Percentiles rank a stretch among this genome's conserved stretches.
Conservation (phyloP, 2,329 filamentous ascomycete species). For the Mariannaea elegans region DNA sequence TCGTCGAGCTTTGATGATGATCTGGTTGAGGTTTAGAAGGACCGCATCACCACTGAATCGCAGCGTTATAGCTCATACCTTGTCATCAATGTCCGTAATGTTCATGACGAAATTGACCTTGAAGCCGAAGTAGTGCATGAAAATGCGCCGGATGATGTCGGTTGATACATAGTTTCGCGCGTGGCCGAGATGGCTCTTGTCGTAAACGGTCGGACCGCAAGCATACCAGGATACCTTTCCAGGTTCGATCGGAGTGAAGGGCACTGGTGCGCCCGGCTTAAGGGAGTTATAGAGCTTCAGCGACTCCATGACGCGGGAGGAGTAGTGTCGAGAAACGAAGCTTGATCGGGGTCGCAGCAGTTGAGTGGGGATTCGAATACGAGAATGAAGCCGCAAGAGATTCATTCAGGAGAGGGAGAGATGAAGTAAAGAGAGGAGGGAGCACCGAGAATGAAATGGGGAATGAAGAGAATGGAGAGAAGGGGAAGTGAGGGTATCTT, state of each 20-base stretch:
- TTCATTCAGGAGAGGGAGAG: constrained; percentile 44
- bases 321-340: constrained; percentile 46
- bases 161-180: constrained; percentile 91
- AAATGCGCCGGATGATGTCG: constrained; percentile 85
- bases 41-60: constrained; percentile 8
- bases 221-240: constrained; percentile 85
- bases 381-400: constrained; percentile 45
- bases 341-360: constrained; percentile 30
- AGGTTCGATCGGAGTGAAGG: constrained; percentile 77
- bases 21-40: constrained; percentile 48
- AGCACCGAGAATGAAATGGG: constrained; percentile 24
- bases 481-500: constrained; percentile 25
- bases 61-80: constrained; percentile 53
- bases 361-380: constrained; percentile 39
- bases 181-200: constrained; percentile 83
- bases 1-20: constrained; percentile 73
- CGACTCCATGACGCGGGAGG: constrained; percentile 57
- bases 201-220: constrained; percentile 88
- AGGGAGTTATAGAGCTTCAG: constrained; percentile 85
- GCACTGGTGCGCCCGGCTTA: constrained; percentile 74
- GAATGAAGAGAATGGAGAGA: constrained; percentile 27
- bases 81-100: constrained; percentile 85
- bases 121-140: constrained; percentile 85
- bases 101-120: constrained; percentile 91
- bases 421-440: constrained; percentile 23